Percentiles rank a stretch among this genome's conserved stretches.
phyloP scores from a whole-genome alignment of 1,284 basidiomycete species.

The Ceratobasidium papillatum region DNA sequence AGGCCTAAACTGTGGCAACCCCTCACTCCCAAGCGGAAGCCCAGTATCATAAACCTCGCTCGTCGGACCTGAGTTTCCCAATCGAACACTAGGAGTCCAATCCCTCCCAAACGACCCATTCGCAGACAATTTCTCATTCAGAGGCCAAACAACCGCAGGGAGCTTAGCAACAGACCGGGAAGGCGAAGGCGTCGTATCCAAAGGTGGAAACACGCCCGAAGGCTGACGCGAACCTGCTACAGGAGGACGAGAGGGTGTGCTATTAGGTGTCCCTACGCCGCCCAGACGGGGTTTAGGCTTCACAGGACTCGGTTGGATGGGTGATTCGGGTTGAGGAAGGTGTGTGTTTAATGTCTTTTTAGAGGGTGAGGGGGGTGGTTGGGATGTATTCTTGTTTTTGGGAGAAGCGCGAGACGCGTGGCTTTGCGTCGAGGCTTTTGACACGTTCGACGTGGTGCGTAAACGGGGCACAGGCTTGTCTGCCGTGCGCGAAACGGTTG shows the following conservation, averaged over 20 bases:
- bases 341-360: background rate
- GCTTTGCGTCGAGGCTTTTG: constrained; percentile 37
- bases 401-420: constrained; percentile 49
- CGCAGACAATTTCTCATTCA: constrained; percentile 7
- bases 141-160: constrained; percentile 13
- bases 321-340: constrained; percentile 31
- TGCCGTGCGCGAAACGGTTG: constrained; percentile 31
- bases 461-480: constrained; percentile 38
- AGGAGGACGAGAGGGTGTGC: constrained; percentile 18
- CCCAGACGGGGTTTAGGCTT: constrained; percentile 26
- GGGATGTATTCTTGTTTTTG: background rate
- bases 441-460: constrained; percentile 35
- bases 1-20: constrained; percentile 45
- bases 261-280: background rate
- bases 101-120: constrained; percentile 11
- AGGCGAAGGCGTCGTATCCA: constrained; percentile 17
- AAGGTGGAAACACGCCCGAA: constrained; percentile 28
- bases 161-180: background rate
- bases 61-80: constrained; percentile 23
- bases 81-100: constrained; percentile 30
- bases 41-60: constrained; percentile 28
- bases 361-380: constrained; percentile 3
- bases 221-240: constrained; percentile 24
- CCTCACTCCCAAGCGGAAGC: constrained; percentile 26
- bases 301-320: constrained; percentile 24